Percentiles rank a stretch among this genome's conserved stretches.
These are phyloP conservation scores for Trichoderma atrobrunneum DNA, from an alignment of 2,329 filamentous ascomycete species.

Conservation along the genomic window DNA sequence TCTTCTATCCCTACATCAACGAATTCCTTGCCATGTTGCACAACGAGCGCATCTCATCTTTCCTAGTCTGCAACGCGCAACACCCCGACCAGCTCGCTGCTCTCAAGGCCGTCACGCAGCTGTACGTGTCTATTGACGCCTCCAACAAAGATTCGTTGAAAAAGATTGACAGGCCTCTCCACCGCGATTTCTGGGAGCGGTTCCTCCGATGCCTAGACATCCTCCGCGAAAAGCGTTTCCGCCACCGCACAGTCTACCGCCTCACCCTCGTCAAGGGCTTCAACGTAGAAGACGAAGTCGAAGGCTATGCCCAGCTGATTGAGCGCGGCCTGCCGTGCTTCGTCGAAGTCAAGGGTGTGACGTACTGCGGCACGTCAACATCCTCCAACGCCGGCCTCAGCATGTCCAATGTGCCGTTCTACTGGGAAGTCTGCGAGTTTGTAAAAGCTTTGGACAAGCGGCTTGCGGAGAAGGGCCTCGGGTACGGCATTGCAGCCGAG, in stretches of 20 bases:
- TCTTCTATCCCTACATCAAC: constrained; percentile 98
- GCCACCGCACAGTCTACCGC: constrained; percentile 90
- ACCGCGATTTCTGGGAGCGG: constrained; percentile 96
- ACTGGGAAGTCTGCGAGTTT: constrained; percentile 83
- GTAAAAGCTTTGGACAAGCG: constrained; percentile 71
- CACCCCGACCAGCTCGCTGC: constrained; percentile 86
- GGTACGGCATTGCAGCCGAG: constrained; percentile 90
- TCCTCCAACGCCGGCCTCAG: constrained; percentile 80
- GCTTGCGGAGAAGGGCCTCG: constrained; percentile 66
- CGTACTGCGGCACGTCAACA: constrained; percentile 89
- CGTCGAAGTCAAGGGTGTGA: constrained; percentile 94
- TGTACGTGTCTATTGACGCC: constrained; percentile 95
- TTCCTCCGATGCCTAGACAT: constrained; percentile 92
- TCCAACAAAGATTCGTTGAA: constrained; percentile 84
- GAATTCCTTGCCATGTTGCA: constrained; percentile 84
- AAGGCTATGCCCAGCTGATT: constrained; percentile 86
- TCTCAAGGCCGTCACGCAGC: constrained; percentile 82
- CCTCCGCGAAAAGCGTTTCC: constrained; percentile 74
- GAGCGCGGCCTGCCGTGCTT: constrained; percentile 85
- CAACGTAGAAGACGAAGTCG: constrained; percentile 90
- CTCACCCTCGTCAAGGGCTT: constrained; percentile 96
- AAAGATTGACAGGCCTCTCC: constrained; percentile 85
- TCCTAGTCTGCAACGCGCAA: constrained; percentile 95
- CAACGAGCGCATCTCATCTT: constrained; percentile 81
- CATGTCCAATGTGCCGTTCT: constrained; percentile 98